Percentiles rank a stretch among this genome's conserved stretches.
phyloP scores from a whole-genome alignment of 148 eudicot species.

The Cornus controversa region DNA sequence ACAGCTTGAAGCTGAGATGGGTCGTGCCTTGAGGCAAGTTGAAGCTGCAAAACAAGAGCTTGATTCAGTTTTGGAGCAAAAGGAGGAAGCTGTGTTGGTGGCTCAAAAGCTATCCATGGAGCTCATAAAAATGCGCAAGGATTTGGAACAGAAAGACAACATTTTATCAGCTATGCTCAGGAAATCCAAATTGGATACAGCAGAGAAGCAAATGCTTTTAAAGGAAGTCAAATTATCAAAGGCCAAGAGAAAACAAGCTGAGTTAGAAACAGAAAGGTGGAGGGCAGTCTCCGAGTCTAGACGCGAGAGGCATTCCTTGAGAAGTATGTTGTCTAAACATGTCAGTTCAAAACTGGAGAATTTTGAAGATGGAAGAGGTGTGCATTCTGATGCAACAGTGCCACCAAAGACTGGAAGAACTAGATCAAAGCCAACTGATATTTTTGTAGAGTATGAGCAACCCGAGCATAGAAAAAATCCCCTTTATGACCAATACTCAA shows the following conservation, averaged over 20 bases:
- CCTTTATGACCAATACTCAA: slow-evolving; percentile 28
- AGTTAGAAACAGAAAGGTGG: slow-evolving; percentile 41
- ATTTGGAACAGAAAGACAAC: slow-evolving; percentile 76
- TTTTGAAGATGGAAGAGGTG: slow-evolving; percentile 25
- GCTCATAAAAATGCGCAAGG: slow-evolving; percentile 53
- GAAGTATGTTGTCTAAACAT: slow-evolving; percentile 61
- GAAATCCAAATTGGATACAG: slow-evolving; percentile 61
- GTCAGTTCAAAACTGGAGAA: slow-evolving; percentile 39
- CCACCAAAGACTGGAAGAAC: slow-evolving; percentile 20
- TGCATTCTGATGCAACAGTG: slow-evolving; percentile 19
- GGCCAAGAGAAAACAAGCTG: slow-evolving; percentile 55
- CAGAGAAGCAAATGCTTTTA: slow-evolving; percentile 58
- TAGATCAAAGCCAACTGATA: slow-evolving; percentile 23
- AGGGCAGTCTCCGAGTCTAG: slow-evolving; percentile 51
- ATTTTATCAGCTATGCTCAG: slow-evolving; percentile 77
- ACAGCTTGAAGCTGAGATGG: slow-evolving; percentile 84
- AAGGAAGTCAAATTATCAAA: slow-evolving; percentile 66
- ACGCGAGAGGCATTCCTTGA: slow-evolving; percentile 54
- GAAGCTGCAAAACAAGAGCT: slow-evolving; percentile 71
- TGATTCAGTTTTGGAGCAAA: slow-evolving; percentile 58
- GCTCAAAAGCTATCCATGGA: slow-evolving; percentile 63
- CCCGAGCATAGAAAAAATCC: slow-evolving; percentile 36
- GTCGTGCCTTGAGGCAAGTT: slow-evolving; percentile 70
- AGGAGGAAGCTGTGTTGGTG: slow-evolving; percentile 69
- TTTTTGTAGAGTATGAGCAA: slow-evolving; percentile 35